phyloP scores from a whole-genome alignment of 371 early-diverging fungal species.

The Mortierella sp. region DNA sequence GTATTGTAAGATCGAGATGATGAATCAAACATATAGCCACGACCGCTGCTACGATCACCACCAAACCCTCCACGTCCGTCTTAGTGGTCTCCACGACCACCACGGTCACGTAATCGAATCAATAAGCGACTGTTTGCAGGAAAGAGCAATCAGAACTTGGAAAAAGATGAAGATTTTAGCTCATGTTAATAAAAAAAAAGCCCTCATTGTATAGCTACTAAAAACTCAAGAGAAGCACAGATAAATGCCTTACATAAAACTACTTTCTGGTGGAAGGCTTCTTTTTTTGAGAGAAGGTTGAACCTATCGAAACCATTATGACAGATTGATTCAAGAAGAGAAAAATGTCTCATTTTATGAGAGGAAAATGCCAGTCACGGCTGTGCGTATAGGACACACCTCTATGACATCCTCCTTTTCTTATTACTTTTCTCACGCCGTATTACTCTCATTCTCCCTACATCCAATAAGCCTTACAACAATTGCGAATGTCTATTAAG shows the following conservation, averaged over 20 bases:
- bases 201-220: no score
- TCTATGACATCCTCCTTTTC: no score
- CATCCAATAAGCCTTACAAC: no score
- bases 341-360: neutral
- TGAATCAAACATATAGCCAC: neutral
- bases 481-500: no score
- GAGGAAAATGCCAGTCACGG: neutral
- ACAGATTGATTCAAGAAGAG: neutral
- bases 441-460: no score
- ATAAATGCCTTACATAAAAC: no score
- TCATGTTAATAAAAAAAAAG: no score
- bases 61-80: slow-evolving; percentile 62
- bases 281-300: neutral
- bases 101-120: slow-evolving; percentile 52
- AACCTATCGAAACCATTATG: slow-evolving; percentile 2
- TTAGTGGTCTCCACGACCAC: slow-evolving; percentile 58
- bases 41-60: slow-evolving; percentile 59
- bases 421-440: no score
- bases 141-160: neutral
- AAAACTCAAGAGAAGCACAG: no score
- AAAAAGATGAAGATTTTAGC: no score
- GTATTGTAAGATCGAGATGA: no score
- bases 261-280: no score
- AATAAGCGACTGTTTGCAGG: neutral
- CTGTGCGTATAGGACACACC: neutral